phyloP scores from a whole-genome alignment of 345 rosid genomes.

The Eucalyptus sp. region DNA sequence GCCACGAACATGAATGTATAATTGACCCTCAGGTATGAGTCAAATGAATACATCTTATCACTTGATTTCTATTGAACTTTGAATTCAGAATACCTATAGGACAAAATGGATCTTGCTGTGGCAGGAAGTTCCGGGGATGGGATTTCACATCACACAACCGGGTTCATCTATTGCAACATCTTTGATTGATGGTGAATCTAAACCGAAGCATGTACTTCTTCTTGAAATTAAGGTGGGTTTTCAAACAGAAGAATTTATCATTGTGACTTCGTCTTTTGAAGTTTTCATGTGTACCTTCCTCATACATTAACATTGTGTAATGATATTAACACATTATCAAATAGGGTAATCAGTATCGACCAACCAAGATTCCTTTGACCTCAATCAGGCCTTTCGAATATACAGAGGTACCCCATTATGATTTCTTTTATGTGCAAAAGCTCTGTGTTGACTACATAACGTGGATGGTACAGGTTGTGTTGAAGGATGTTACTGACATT shows the following conservation, averaged over 20 bases:
- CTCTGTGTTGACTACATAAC: not conserved
- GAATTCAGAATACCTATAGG: not conserved
- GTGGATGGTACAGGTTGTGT: slow-evolving; percentile 46
- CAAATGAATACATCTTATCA: not conserved
- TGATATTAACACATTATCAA: slow-evolving; percentile 1
- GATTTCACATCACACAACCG: slow-evolving; percentile 98
- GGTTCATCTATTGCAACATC: slow-evolving; percentile 99
- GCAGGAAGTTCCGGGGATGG: slow-evolving; percentile 98
- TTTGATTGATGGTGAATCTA: slow-evolving; percentile 96
- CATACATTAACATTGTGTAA: not conserved
- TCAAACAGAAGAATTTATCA: not conserved
- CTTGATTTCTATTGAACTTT: not conserved
- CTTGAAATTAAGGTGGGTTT: slow-evolving; percentile 79
- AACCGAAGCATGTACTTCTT: slow-evolving; percentile 94
- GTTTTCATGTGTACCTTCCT: not conserved
- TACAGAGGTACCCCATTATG: slow-evolving; percentile 44
- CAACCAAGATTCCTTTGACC: slow-evolving; percentile 88
- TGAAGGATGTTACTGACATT: slow-evolving; percentile 78
- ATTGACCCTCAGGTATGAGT: slow-evolving; percentile 76
- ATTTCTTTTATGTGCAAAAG: not conserved
- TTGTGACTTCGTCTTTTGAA: not conserved
- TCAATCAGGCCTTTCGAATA: slow-evolving; percentile 96
- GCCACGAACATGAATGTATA: slow-evolving; percentile 97
- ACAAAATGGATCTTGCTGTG: slow-evolving; percentile 19
- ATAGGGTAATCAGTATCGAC: slow-evolving; percentile 97